A percentile compares a stretch with the other conserved stretches of the same genome.
Evolutionary conservation across 176 grass and related monocot genomes (phyloP).

Genomic region (Cenchrus purpureus): DNA sequence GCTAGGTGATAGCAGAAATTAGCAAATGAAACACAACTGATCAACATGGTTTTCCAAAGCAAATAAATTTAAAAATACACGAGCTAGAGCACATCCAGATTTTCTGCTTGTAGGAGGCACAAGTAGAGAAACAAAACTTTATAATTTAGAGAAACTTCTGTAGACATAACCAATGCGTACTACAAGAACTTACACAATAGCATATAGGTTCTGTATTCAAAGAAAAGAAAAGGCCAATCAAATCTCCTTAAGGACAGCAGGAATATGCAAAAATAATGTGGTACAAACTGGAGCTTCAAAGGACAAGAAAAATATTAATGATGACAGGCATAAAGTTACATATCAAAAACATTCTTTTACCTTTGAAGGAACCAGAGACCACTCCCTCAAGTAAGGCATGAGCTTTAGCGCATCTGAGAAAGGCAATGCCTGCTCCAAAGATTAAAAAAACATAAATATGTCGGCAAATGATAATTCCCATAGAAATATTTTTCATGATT

Average conservation of each 20-base stretch:
- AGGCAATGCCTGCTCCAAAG: constrained; percentile 69
- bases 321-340: constrained; percentile 1
- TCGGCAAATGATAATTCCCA: constrained; percentile 10
- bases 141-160: background rate
- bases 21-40: background rate
- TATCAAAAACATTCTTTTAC: constrained; percentile 38
- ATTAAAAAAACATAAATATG: constrained; percentile 16
- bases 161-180: background rate
- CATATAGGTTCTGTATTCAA: background rate
- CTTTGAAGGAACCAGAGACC: constrained; percentile 79
- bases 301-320: background rate
- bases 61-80: constrained; percentile 5
- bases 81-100: background rate
- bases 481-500: background rate
- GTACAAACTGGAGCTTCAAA: background rate
- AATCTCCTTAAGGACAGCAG: background rate
- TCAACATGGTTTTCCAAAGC: background rate
- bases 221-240: background rate
- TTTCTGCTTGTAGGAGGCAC: background rate
- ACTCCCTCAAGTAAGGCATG: constrained; percentile 93
- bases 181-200: background rate
- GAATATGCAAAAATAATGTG: constrained; percentile 20
- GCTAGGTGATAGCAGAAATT: constrained; percentile 39
- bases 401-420: constrained; percentile 96
- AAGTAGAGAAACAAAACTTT: background rate